phyloP scores from a whole-genome alignment of 2,329 filamentous ascomycete genomes.

The Ascochyta koolunga region DNA sequence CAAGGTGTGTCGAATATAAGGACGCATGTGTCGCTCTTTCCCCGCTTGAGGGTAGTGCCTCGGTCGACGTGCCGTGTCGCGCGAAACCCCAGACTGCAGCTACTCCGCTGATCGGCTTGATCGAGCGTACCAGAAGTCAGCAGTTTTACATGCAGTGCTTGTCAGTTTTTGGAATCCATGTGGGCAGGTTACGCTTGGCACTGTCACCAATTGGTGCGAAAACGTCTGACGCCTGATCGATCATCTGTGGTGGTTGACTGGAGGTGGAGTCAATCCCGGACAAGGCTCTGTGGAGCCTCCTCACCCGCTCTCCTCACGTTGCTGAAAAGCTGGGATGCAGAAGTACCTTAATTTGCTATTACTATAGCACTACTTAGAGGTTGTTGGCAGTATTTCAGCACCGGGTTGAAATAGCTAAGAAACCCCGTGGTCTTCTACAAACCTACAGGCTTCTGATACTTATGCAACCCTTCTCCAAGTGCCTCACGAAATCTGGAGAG shows the following conservation, averaged over 20 bases:
- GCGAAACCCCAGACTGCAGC: neutral
- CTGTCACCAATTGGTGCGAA: slow-evolving; percentile 8
- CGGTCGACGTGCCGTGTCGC: neutral
- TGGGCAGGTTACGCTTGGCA: neutral
- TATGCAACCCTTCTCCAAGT: too few relatives aligned
- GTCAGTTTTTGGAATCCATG: neutral
- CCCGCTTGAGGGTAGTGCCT: slow-evolving; percentile 1
- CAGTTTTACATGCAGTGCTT: neutral
- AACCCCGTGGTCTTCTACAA: too few relatives aligned
- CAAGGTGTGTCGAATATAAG: neutral
- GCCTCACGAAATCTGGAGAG: too few relatives aligned
- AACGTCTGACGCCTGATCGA: neutral
- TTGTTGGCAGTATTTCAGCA: too few relatives aligned
- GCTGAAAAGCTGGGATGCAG: too few relatives aligned
- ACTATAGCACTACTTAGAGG: too few relatives aligned
- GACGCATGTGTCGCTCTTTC: slow-evolving; percentile 4
- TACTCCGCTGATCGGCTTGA: slow-evolving; percentile 5
- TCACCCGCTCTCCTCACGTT: slow-evolving; percentile 2
- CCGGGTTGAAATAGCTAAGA: too few relatives aligned
- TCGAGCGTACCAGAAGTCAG: neutral
- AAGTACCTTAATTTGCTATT: too few relatives aligned
- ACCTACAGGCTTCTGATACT: too few relatives aligned
- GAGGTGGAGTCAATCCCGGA: neutral
- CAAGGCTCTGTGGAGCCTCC: neutral
- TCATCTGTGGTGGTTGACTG: slow-evolving; percentile 1